Evolutionary conservation across 345 rosid species (phyloP).

Genomic region (Eucalyptus regnans): DNA sequence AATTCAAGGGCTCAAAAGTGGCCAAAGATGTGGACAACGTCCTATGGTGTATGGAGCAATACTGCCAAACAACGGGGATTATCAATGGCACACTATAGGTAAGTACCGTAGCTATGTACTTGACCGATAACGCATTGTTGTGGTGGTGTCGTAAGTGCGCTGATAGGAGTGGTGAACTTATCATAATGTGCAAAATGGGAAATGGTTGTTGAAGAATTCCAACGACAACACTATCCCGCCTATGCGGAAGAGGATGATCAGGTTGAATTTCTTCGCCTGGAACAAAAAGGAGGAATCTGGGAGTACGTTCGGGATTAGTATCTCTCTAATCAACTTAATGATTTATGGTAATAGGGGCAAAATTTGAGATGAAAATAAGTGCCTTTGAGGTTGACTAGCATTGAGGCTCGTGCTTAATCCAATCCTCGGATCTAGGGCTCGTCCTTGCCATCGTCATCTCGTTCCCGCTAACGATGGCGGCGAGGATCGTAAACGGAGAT

Average conservation of each 20-base stretch:
- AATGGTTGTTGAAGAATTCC: not conserved
- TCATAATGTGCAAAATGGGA: not conserved
- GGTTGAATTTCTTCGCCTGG: no score
- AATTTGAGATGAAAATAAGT: no score
- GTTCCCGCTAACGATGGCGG: no score
- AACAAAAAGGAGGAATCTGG: no score
- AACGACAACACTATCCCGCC: not conserved
- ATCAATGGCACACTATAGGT: not conserved
- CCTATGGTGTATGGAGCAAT: not conserved
- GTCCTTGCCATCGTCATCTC: no score
- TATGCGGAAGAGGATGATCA: not conserved
- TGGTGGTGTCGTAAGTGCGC: not conserved
- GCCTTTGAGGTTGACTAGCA: no score
- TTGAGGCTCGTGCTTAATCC: no score
- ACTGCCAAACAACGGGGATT: not conserved
- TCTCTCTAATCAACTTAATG: no score
- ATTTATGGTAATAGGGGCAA: no score
- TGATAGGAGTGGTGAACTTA: not conserved
- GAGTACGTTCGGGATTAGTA: no score
- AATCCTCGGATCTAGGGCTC: no score
- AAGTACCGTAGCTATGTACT: not conserved
- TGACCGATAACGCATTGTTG: not conserved
- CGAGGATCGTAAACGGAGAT: no score
- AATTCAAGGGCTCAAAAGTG: not conserved
- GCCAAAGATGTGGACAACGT: not conserved